Evolutionary conservation across 108 stramenopile genomes (phyloP), one percentile per base, ranked within the genome.

Genomic region (Nitzschia sp.): DNA sequence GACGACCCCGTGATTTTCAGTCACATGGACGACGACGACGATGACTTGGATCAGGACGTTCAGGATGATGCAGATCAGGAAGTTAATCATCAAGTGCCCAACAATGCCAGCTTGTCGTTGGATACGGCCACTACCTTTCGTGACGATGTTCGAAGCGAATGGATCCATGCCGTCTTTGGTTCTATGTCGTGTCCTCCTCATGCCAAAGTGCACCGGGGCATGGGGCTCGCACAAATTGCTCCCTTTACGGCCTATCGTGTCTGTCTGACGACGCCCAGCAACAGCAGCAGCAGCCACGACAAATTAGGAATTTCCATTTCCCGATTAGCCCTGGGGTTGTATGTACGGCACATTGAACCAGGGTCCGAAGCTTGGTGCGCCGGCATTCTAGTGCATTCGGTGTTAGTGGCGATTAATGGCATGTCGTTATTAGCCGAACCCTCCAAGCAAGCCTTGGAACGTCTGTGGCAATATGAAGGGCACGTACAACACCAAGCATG

Each of bases 391-490:
- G 71, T 70, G 19, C 78, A 85, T 11, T 75, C 73, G 23, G 77
- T 94, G 18, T 62, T 94, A 34, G 73, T 94, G 0, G 58, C 64
- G 31, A 80, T 94, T 31, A 94, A 94, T 66, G 87, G 81, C 0
- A 66, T 94, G 70, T 68, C 72, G 21, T 55, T 94, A 51, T 61
- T 91, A 64, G 93, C 85, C 9, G 93, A 94, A 67, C 77, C 87
- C 36, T 78, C 79, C 54, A 76, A 84, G 67, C 72, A 74, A 25
- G 85, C 84, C 0, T 68, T 94, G 60, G 93, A 91, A 75, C 77
- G 93, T 31, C 19, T 94, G 18, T 94, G 93, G 93, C 70, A 82
- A 53, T 94, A 93, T 70, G 89, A 86, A 66, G 91, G 91, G 63
- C 45, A 66, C 79, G 57, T 23, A 18, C 19, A 33, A 18, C 17